phyloP scores from a whole-genome alignment of 345 rosid species.

The Euphorbia peplus region DNA sequence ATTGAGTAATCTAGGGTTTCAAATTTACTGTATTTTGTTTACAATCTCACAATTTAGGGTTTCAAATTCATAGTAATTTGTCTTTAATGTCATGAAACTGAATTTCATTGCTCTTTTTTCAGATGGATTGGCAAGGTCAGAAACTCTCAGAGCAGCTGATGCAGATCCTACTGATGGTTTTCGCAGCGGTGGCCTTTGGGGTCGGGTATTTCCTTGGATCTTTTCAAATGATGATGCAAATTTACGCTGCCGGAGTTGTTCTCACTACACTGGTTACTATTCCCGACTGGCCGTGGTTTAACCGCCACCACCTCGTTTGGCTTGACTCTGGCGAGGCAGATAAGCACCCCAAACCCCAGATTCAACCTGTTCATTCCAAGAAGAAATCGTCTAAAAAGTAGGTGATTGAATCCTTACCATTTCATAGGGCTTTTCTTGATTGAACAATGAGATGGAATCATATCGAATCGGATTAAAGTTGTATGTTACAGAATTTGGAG shows the following conservation, averaged over 20 bases:
- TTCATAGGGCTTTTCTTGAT: not conserved
- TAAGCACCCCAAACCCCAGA: conserved; percentile 72
- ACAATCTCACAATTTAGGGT: no score
- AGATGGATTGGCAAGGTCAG: conserved; percentile 99
- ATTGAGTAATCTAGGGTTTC: no score
- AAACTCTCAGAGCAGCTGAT: conserved; percentile 86
- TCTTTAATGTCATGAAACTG: not conserved
- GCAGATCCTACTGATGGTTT: conserved; percentile 74
- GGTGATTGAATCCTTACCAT: conserved; percentile 2
- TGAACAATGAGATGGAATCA: conserved; percentile 6
- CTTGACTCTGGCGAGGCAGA: conserved; percentile 74
- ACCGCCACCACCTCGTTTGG: conserved; percentile 79
- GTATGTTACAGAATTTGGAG: not conserved
- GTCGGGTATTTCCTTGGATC: conserved; percentile 58
- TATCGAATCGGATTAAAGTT: conserved; percentile 3
- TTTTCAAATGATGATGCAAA: conserved; percentile 64
- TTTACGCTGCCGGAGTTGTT: conserved; percentile 74
- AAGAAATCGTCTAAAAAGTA: conserved; percentile 66
- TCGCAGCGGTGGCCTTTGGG: conserved; percentile 49
- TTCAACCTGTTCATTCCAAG: conserved; percentile 42
- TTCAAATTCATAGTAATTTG: not conserved
- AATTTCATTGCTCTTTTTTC: not conserved
- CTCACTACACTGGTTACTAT: conserved; percentile 65
- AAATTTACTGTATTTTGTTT: not conserved
- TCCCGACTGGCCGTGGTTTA: conserved; percentile 92